Percentiles rank a stretch among this genome's conserved stretches.
phyloP scores from a whole-genome alignment of 1,284 basidiomycete genomes.

The Microstroma glucosiphilum region DNA sequence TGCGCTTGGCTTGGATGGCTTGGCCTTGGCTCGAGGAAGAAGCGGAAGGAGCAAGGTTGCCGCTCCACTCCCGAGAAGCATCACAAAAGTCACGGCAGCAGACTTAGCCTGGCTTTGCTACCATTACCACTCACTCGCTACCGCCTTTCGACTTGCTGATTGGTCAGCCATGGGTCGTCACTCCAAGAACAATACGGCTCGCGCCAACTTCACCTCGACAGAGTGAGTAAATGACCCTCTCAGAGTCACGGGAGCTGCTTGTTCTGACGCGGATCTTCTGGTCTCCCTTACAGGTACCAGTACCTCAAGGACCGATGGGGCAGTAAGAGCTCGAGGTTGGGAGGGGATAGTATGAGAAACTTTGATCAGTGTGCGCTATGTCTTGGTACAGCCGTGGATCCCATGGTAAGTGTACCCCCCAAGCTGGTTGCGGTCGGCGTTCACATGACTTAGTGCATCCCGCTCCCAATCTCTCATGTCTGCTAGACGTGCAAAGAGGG shows the following conservation, averaged over 20 bases:
- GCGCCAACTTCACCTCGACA: conserved; percentile 68
- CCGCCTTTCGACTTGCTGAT: background rate
- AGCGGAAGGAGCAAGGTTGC: no score
- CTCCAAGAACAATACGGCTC: conserved; percentile 76
- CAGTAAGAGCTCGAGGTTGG: conserved; percentile 66
- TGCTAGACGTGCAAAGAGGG: conserved; percentile 62
- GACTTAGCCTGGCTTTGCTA: no score
- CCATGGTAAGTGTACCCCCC: conserved; percentile 56
- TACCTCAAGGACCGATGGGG: conserved; percentile 66
- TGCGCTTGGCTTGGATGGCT: no score
- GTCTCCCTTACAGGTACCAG: conserved; percentile 37
- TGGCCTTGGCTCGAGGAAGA: no score
- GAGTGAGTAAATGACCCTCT: conserved; percentile 57
- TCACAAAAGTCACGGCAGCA: no score
- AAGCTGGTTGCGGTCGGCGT: background rate
- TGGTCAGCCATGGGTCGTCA: conserved; percentile 66
- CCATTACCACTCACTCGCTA: background rate
- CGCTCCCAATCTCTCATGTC: background rate
- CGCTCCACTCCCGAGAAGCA: no score
- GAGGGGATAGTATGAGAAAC: conserved; percentile 79
- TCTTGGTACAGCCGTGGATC: conserved; percentile 68
- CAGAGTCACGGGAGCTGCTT: background rate
- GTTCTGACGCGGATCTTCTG: background rate
- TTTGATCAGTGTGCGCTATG: conserved; percentile 77
- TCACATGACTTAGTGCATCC: background rate